A percentile compares a stretch with the other conserved stretches of the same genome.
phyloP scores from a whole-genome alignment of 768 basidiomycete species.

The Kwoniella sp. region DNA sequence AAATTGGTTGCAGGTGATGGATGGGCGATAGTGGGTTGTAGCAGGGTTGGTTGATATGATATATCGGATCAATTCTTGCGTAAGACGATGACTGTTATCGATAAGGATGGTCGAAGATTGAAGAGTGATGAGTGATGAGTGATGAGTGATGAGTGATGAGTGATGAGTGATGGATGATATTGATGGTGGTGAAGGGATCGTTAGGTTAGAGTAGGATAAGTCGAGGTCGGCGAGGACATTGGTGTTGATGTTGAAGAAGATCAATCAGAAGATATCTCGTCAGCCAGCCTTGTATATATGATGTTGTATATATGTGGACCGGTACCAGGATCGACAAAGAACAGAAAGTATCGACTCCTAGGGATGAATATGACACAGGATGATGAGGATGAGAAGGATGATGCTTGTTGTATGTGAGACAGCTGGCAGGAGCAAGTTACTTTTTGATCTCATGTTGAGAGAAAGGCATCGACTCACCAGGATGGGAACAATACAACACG shows the following conservation, averaged over 20 bases:
- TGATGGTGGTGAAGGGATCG: constrained; percentile 1
- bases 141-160: no score
- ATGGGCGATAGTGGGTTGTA: no score
- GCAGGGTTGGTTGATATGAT: no score
- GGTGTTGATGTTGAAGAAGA: no score
- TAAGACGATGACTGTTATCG: neutral
- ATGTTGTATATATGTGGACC: neutral
- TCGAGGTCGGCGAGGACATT: no score
- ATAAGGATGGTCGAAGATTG: neutral
- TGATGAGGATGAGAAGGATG: neutral
- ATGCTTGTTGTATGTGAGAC: neutral
- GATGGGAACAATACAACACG: neutral
- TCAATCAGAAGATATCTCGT: no score
- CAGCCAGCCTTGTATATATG: neutral
- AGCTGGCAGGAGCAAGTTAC: no score
- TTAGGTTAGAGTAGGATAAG: no score
- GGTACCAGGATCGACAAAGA: no score
- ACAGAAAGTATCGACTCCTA: neutral
- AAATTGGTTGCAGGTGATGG: no score
- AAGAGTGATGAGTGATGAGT: no score
- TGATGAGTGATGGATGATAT: neutral
- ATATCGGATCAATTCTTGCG: neutral
- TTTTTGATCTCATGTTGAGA: no score
- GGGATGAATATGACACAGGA: neutral
- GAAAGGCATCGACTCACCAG: neutral